Conservation (phyloP, 2,329 filamentous ascomycete species). For the Diaporthe eres region DNA sequence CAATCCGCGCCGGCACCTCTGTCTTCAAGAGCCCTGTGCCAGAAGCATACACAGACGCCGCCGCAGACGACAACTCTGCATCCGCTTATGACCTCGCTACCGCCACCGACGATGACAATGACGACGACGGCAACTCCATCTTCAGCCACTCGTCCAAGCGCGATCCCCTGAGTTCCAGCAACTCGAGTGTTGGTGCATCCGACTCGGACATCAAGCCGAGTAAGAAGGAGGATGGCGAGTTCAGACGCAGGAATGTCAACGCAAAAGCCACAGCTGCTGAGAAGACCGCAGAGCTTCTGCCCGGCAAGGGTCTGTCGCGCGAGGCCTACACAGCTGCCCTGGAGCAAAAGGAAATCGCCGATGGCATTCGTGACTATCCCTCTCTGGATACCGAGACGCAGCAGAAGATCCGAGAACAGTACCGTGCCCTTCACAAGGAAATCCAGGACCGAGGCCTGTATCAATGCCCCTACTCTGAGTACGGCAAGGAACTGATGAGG, state of each 20-base stretch:
- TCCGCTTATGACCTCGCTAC: conserved; percentile 3
- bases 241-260: conserved; percentile 13
- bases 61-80: neutral
- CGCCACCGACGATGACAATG: conserved; percentile 9
- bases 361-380: conserved; percentile 59
- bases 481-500: conserved; percentile 70
- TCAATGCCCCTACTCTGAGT: conserved; percentile 70
- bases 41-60: neutral
- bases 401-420: conserved; percentile 67
- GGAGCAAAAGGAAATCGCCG: conserved; percentile 41
- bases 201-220: conserved; percentile 1
- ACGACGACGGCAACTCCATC: conserved; percentile 24
- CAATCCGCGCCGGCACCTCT: conserved; percentile 56
- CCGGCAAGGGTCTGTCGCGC: conserved; percentile 39
- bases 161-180: conserved; percentile 38
- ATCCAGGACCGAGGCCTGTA: conserved; percentile 71
- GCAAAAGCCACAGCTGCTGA: neutral
- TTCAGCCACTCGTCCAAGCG: conserved; percentile 30
- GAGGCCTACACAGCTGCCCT: conserved; percentile 41
- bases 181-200: conserved; percentile 26
- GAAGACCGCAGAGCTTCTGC: conserved; percentile 18
- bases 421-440: conserved; percentile 68
- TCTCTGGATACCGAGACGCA: conserved; percentile 69
- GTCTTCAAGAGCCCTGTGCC: conserved; percentile 22
- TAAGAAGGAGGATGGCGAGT: neutral